Evolutionary conservation across 192 early-diverging fungal genomes (phyloP), one percentile per base, ranked within the genome.

Genomic region (Podila minutissima): DNA sequence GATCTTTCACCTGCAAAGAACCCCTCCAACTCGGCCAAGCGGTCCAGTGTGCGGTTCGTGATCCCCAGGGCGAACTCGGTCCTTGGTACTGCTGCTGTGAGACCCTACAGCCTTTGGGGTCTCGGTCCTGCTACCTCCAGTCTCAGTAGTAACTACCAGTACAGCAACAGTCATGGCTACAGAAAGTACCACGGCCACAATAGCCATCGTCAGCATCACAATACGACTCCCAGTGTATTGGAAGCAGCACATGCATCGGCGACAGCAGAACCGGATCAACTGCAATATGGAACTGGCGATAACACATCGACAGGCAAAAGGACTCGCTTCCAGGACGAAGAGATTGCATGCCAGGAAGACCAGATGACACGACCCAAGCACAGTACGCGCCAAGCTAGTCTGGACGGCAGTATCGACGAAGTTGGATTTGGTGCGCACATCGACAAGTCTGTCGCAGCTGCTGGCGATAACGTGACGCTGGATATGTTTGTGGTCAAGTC

Each of bases 401-500:
- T 10, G 9, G 75, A 78, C 33, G 60, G 60, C 7, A 55, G n/a
- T 55, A 50, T 81, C 5, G 76, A 81, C 33, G 76, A 81, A 55
- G 76, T 81, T 31, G 76, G 76, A 10, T 81, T 81, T 24, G 76
- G 76, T 28, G 76, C 76, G 0, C 66, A 81, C 35, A 72, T 81
- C 28, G 76, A 81, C 66, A 81, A 81, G 55, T 81, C 76, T 2
- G 71, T 81, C 2, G 76, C 66, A 17, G 68, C 76, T 24, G 76
- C 76, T 4, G 76, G 76, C 1, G 76, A 81, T 17, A 49, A 67
- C 28, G 70, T 81, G 4, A 64, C 76, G 1, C 50, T 81, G 35
- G 70, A 81, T 7, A 81, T 81, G 76, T 81, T 81, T 72, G 66
- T 81, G 2, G 64, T 72, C n/a, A 81, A 81, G 35, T 81, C 76